These are phyloP conservation scores for Talinum fruticosum DNA, from an alignment of 148 eudicot species.

Conservation along the genomic window DNA sequence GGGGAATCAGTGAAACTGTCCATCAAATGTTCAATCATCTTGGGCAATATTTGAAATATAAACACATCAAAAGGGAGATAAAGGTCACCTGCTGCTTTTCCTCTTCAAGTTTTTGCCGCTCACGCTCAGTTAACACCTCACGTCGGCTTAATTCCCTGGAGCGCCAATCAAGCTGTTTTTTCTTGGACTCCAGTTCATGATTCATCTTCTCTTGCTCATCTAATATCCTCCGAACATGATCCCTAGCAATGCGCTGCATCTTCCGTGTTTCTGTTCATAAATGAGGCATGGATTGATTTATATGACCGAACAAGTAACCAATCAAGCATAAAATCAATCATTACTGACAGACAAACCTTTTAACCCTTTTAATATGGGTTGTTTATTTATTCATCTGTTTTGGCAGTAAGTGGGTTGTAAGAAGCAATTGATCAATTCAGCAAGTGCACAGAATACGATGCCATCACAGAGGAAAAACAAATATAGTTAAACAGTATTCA, in stretches of 20 bases:
- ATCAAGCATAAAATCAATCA: not conserved
- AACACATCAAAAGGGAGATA: not conserved
- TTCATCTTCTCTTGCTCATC: slow-evolving; percentile 71
- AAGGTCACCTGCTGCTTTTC: slow-evolving; percentile 71
- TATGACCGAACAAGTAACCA: not conserved
- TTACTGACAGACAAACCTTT: not conserved
- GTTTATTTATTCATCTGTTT: not conserved
- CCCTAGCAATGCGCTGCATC: slow-evolving; percentile 64
- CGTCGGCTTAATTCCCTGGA: slow-evolving; percentile 60
- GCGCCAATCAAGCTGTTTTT: slow-evolving; percentile 55
- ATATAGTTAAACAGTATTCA: not conserved
- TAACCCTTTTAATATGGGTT: not conserved
- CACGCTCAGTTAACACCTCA: slow-evolving; percentile 74
- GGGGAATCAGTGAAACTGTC: not conserved
- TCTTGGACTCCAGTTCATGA: slow-evolving; percentile 56
- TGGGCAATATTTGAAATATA: not conserved
- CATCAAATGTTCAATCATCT: not conserved
- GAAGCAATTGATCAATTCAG: not conserved
- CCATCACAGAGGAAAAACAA: not conserved
- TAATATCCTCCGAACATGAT: slow-evolving; percentile 48
- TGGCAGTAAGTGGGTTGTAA: not conserved
- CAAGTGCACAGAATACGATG: not conserved
- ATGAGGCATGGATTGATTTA: not conserved
- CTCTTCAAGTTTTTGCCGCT: slow-evolving; percentile 73
- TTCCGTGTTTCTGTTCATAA: slow-evolving; percentile 62